These are phyloP conservation scores for Corylus avellana DNA, from an alignment of 306 rosid species.

Conservation along the genomic window DNA sequence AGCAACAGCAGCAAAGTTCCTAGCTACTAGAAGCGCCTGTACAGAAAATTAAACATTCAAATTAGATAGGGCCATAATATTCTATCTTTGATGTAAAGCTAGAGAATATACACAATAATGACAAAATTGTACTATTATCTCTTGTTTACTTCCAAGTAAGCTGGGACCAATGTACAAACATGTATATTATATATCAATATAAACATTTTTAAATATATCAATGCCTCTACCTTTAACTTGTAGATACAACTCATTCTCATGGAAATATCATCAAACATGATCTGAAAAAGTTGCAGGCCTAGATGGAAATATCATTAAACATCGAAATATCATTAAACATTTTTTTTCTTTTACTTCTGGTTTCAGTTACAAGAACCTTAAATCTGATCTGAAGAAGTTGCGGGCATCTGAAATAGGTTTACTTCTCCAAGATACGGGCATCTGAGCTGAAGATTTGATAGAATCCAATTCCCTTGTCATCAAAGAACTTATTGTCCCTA, in stretches of 20 bases:
- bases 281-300: no score
- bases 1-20: constrained; percentile 79
- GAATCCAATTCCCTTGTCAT: constrained; percentile 88
- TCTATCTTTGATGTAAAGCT: background rate
- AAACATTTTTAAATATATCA: no score
- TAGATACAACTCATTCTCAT: no score
- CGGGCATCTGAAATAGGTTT: constrained; percentile 50
- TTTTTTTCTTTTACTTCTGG: constrained; percentile 21
- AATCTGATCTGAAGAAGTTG: constrained; percentile 52
- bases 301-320: no score
- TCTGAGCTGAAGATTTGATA: constrained; percentile 49
- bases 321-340: no score
- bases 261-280: no score
- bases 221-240: no score
- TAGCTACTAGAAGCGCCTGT: constrained; percentile 94
- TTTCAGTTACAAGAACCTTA: constrained; percentile 62
- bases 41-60: constrained; percentile 29
- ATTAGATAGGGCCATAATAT: constrained; percentile 11
- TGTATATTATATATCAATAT: no score
- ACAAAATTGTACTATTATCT: background rate
- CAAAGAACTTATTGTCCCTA: constrained; percentile 75
- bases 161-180: background rate
- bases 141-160: background rate
- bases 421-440: constrained; percentile 46
- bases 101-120: background rate